A percentile compares a stretch with the other conserved stretches of the same genome.
Conservation (phyloP, 331 rosid species). For the Cydonia oblonga region DNA sequence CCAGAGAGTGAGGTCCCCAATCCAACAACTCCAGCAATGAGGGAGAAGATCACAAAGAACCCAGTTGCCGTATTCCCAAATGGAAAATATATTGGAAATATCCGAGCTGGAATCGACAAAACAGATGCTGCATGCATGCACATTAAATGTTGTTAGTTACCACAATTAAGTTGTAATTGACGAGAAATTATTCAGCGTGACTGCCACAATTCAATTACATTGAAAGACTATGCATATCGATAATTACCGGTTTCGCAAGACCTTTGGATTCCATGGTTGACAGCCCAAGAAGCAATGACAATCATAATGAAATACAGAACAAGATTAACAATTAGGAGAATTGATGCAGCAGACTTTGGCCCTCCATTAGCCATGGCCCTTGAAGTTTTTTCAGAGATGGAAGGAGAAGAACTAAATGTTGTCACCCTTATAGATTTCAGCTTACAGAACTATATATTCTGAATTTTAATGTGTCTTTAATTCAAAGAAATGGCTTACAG, state of each 20-base stretch:
- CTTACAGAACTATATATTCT: not conserved
- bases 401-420: not conserved
- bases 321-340: constrained; percentile 57
- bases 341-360: constrained; percentile 41
- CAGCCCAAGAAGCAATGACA: constrained; percentile 75
- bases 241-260: constrained; percentile 53
- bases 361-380: constrained; percentile 56
- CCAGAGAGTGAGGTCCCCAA: constrained; percentile 58
- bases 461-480: constrained; percentile 22
- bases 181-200: not conserved
- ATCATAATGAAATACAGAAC: constrained; percentile 47
- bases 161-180: not conserved
- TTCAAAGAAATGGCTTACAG: constrained; percentile 40
- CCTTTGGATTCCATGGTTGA: constrained; percentile 64
- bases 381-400: constrained; percentile 8
- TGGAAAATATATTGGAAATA: constrained; percentile 83
- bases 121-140: constrained; percentile 46
- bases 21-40: constrained; percentile 82
- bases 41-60: constrained; percentile 52
- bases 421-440: not conserved
- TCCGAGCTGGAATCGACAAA: constrained; percentile 40
- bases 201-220: not conserved
- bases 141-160: not conserved
- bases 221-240: not conserved
- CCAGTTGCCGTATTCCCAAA: constrained; percentile 86